These are phyloP conservation scores for Calonectria hawksworthii DNA, from an alignment of 2,329 filamentous ascomycete species.

Conservation along the genomic window DNA sequence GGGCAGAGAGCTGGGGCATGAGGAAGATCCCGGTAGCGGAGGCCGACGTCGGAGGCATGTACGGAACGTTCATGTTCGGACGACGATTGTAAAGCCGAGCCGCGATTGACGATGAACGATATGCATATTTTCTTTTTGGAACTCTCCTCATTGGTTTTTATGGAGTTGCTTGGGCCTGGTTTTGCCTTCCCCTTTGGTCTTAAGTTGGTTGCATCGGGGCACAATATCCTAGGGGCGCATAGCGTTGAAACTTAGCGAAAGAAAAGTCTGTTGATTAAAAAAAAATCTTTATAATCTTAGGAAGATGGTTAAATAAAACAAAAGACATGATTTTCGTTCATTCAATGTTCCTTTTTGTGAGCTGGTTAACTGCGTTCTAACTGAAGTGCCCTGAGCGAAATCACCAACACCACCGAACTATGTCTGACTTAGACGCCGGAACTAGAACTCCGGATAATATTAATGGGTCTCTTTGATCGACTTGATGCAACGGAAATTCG, in stretches of 20 bases:
- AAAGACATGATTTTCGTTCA: constrained; percentile 37
- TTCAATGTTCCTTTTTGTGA: constrained; percentile 39
- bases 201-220: constrained; percentile 38
- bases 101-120: constrained; percentile 48
- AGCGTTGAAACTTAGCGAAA: constrained; percentile 46
- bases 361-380: neutral
- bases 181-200: constrained; percentile 29
- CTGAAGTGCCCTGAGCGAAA: neutral
- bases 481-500: neutral
- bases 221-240: constrained; percentile 44
- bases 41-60: constrained; percentile 94
- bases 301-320: constrained; percentile 35
- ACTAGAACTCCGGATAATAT: neutral
- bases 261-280: constrained; percentile 45
- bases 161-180: constrained; percentile 34
- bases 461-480: neutral
- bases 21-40: constrained; percentile 91
- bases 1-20: constrained; percentile 87
- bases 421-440: neutral
- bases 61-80: constrained; percentile 80
- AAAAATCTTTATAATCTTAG: constrained; percentile 40
- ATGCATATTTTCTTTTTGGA: constrained; percentile 52
- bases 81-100: constrained; percentile 62
- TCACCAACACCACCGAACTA: neutral
- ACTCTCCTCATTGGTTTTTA: constrained; percentile 41